Conservation (phyloP, 495 filamentous ascomycete species). For the Letharia lupina region DNA sequence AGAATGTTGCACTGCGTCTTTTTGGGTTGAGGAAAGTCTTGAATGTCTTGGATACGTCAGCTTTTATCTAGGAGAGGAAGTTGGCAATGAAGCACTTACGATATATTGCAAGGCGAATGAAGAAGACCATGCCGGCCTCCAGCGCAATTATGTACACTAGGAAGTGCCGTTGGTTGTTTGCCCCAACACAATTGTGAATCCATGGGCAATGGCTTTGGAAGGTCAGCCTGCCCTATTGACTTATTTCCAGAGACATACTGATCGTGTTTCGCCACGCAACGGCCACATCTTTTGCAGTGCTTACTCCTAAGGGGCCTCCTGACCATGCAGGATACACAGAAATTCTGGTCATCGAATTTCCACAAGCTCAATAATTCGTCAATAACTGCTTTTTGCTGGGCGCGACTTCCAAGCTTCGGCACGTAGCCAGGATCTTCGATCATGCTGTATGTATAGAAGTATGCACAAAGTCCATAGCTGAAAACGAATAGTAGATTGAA, state of each 20-base stretch:
- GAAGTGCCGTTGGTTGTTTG: constrained; percentile 94
- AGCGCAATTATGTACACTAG: constrained; percentile 76
- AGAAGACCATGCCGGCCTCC: constrained; percentile 62
- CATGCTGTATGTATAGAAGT: constrained; percentile 85
- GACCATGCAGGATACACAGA: constrained; percentile 90
- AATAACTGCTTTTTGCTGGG: constrained; percentile 78
- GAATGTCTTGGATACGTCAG: constrained; percentile 34
- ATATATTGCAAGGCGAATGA: constrained; percentile 42
- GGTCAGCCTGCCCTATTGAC: constrained; percentile 33
- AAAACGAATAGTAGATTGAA: constrained; percentile 65
- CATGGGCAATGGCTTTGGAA: constrained; percentile 83
- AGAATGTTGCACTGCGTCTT: constrained; percentile 65
- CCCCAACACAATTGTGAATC: constrained; percentile 91
- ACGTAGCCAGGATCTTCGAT: constrained; percentile 84
- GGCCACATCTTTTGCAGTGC: constrained; percentile 82
- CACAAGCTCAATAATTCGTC: constrained; percentile 71
- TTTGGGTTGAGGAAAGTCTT: constrained; percentile 37
- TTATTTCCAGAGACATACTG: constrained; percentile 54
- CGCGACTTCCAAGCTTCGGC: constrained; percentile 82
- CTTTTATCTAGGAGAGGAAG: constrained; percentile 8
- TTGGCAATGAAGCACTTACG: constrained; percentile 38
- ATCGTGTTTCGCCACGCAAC: constrained; percentile 93
- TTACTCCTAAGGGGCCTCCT: constrained; percentile 86
- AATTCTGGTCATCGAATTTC: constrained; percentile 91
- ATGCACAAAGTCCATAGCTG: constrained; percentile 57